Evolutionary conservation across 192 early-diverging fungal genomes (phyloP).

Genomic region (Rhizoclosmatium globosum): DNA sequence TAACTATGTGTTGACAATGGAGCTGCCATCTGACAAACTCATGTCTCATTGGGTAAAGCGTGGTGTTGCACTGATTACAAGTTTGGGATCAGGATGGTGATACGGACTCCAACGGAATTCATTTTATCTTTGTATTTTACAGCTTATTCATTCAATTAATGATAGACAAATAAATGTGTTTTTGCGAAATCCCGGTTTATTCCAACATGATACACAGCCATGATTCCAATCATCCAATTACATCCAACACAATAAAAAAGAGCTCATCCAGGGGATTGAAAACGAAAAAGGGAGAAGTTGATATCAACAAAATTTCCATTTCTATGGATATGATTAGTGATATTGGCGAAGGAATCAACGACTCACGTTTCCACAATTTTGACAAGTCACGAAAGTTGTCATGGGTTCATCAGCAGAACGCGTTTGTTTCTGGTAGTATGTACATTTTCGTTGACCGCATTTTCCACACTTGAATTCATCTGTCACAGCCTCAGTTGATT

Average conservation of each 20-base stretch:
- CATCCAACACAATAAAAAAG: too few relatives aligned
- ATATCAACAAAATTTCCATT: constrained; percentile 76
- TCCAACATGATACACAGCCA: neutral
- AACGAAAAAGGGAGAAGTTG: too few relatives aligned
- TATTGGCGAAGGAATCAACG: neutral
- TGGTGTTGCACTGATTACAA: constrained; percentile 61
- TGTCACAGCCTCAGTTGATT: constrained; percentile 79
- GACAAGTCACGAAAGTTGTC: constrained; percentile 82
- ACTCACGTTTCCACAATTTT: constrained; percentile 73
- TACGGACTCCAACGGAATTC: neutral
- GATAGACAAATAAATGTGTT: neutral
- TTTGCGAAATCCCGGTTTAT: neutral
- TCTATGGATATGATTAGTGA: constrained; percentile 2
- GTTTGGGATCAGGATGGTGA: constrained; percentile 45
- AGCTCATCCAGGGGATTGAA: too few relatives aligned
- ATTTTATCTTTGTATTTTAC: constrained; percentile 1
- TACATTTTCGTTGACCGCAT: constrained; percentile 85
- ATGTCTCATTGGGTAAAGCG: constrained; percentile 67
- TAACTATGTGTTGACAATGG: constrained; percentile 69
- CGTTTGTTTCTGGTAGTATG: constrained; percentile 97
- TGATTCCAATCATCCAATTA: neutral
- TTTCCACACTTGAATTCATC: constrained; percentile 95
- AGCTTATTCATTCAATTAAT: constrained; percentile 1
- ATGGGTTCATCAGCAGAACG: constrained; percentile 98
- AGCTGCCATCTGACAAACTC: constrained; percentile 60